phyloP scores from a whole-genome alignment of 2,329 filamentous ascomycete species.

The Xylariaceae sp. region DNA sequence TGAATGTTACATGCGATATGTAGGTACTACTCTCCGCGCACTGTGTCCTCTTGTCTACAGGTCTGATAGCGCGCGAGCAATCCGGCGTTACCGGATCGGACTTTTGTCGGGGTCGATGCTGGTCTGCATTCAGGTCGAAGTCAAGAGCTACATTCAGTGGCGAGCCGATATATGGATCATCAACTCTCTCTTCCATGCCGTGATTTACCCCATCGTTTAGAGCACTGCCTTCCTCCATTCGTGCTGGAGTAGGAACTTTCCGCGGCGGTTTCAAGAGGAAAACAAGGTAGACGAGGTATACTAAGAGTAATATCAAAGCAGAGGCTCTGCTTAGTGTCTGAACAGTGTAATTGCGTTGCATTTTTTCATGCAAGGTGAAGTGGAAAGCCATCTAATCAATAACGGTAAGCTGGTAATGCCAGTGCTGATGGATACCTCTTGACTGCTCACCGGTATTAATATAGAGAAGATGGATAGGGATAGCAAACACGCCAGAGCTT shows the following conservation, averaged over 20 bases:
- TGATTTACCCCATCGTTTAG: neutral
- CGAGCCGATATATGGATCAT: neutral
- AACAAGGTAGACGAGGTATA: conserved; percentile 10
- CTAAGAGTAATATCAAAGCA: conserved; percentile 8
- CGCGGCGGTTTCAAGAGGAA: conserved; percentile 8
- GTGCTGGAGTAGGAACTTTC: too few species aligned
- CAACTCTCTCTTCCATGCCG: too few species aligned
- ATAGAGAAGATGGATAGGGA: conserved; percentile 13
- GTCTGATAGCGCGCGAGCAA: conserved; percentile 7
- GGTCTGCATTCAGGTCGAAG: too few species aligned
- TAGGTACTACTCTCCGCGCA: too few species aligned
- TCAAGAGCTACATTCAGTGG: neutral
- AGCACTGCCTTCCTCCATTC: neutral
- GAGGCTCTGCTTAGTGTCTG: conserved; percentile 10
- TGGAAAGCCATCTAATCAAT: conserved; percentile 12
- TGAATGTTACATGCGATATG: too few species aligned
- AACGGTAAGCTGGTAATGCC: conserved; percentile 1
- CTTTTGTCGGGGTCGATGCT: too few species aligned
- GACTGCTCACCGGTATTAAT: conserved; percentile 10
- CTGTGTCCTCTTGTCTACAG: too few species aligned
- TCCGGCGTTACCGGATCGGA: too few species aligned
- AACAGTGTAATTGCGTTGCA: conserved; percentile 7
- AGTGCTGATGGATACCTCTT: conserved; percentile 1
- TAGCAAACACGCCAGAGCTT: conserved; percentile 13
- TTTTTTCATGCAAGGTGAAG: conserved; percentile 9